Evolutionary conservation across 805 yeast genomes (phyloP), one percentile per base, ranked within the genome.

Genomic region (Hanseniaspora nectarophila): DNA sequence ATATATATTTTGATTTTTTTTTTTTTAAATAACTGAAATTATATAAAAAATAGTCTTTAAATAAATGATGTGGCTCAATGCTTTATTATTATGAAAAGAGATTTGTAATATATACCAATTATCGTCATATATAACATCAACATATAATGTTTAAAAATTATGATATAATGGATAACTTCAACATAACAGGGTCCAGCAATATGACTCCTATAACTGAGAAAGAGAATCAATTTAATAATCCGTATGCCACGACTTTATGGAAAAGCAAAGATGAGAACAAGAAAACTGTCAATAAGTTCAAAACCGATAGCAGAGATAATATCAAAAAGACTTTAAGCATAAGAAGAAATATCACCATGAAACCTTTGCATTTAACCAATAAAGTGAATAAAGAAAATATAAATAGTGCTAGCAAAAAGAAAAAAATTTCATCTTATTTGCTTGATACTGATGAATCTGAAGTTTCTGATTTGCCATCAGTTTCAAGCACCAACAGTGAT

Each of bases 211-310:
- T 64, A 45, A 15, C 24, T 31, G 48, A 51, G 28, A 21, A 48
- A 35, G 23, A 32, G 16, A 43, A 45, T 29, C 26, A 23, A 18
- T 29, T 12, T 26, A 20, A 8, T 5, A 73, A 73, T 50, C 76
- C 76, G 0, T 73, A 73, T 57, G 65, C 75, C 0, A 61, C 64
- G 38, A 71, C 75, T 0, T 55, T 72, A 15, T 73, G 76, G 76
- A 63, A 60, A 45, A 58, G 66, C 8, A 59, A 73, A 23, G 65
- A 70, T 2, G 67, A 63, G 37, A 64, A 67, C 24, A 66, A 67
- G 9, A 59, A 61, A 8, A 69, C 71, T 26, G 67, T 71, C 10
- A 58, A 58, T 13, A 39, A 24, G 15, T 33, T 39, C 15, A 23
- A 47, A 40, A 32, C 35, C 2, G 45, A 47, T 38, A 43, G 45